Evolutionary conservation across 2,329 filamentous ascomycete species (phyloP), one percentile per base, ranked within the genome.

Genomic region (Cladosporium sphaerospermum): DNA sequence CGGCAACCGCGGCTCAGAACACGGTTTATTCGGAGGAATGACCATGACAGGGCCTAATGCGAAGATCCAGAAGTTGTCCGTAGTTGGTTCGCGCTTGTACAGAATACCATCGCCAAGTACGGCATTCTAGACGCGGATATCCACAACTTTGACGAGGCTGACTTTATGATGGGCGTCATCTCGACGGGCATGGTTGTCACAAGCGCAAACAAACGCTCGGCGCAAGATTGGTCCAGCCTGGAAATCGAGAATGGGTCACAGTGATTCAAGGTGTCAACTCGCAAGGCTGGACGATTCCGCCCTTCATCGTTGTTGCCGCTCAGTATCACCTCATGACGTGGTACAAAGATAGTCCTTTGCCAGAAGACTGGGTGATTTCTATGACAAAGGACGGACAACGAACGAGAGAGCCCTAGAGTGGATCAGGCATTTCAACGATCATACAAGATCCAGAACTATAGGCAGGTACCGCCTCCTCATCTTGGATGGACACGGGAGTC

Each of bases 171-270:
- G 33, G 57, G 61, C 11, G 45, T 56, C 4, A 59, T 59, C 23
- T 36, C 34, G 14, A 57, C 49, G 28, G 51, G 31, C 23, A 62
- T 51, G 36, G 59, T 64, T 5, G 46, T 64, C 45, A 62, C 52
- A 40, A 46, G 18, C 14, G 50, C 48, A 55, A 56, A 62, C 46
- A 9, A 37, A 18, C 9, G 13, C 40, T 19, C 47, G n/a, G 56
- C 41, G 45, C 50, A 39, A 54, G 45, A 45, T 32, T 52, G 28
- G 32, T 55, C n/a, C 54, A 66, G 51, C 59, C 56, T 54, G 54
- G 58, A n/a, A 66, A 63, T 54, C 42, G 59, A 13, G 57, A 66
- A 56, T 67, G 52, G 57, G 56, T 57, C 31, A 66, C 59, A 52
- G 39, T 57, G n/a, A 66, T 66, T 66, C n/a, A 14, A 9, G 39